Percentiles rank a stretch among this genome's conserved stretches.
These are phyloP conservation scores for Pseudopediastrum boryanum DNA, from an alignment of 139 green algal species.

Conservation along the genomic window DNA sequence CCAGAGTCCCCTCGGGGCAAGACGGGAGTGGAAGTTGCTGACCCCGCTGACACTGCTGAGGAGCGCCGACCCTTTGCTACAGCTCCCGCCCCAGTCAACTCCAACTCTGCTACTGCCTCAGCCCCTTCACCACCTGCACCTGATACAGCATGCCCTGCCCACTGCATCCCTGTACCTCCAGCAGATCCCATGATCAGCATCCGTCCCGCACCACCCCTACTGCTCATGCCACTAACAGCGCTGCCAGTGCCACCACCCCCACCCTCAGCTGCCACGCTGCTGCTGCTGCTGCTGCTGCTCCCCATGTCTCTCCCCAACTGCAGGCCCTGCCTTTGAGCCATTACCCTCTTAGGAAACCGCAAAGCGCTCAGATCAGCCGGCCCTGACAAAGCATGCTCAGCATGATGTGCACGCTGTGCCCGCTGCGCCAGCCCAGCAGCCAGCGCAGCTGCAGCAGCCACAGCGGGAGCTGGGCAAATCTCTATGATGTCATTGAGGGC, in stretches of 20 bases:
- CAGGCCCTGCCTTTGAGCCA: neutral
- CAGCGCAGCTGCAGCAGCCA: neutral
- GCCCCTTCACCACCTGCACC: neutral
- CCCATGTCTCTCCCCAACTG: neutral
- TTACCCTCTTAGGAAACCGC: neutral
- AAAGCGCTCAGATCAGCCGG: neutral
- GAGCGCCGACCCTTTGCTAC: neutral
- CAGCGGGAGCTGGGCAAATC: neutral
- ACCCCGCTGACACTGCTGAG: neutral
- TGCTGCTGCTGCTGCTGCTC: neutral
- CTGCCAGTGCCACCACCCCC: neutral
- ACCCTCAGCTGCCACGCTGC: neutral
- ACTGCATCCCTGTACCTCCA: neutral
- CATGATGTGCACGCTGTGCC: neutral
- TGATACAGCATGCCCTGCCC: neutral
- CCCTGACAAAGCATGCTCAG: neutral
- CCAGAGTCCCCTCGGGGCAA: neutral
- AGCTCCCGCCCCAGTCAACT: constrained; percentile 4
- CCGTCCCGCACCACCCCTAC: neutral
- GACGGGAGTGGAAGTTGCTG: too few species aligned
- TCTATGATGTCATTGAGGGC: constrained; percentile 25
- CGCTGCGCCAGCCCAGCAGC: neutral
- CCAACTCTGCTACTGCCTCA: neutral
- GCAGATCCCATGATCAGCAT: neutral
- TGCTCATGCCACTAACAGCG: neutral